Evolutionary conservation across 805 yeast species (phyloP), one percentile per base, ranked within the genome.

Genomic region (Schwanniomyces yamadae): DNA sequence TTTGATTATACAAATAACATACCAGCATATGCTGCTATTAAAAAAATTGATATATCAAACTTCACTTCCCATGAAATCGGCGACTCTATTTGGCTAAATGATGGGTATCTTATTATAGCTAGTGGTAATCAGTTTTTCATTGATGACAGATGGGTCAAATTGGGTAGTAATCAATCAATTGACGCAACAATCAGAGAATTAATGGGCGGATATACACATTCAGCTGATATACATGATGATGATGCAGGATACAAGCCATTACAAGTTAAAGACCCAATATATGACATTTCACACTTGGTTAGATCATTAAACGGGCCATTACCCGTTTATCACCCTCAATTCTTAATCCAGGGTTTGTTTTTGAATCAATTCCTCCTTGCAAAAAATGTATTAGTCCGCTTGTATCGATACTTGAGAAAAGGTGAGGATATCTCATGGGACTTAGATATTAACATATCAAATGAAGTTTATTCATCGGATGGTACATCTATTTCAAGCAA

Each of bases 301-400:
- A 66, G 86, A 11, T 81, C 89, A 4, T 61, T 90, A 37, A 90
- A 90, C 61, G 97, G 97, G 21, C 93, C 95, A 0, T 57, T 91
- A 11, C 96, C 97, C 0, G 62, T 88, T 1, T 90, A 86, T 48
- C 97, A 91, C 52, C 98, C 98, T 0, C 96, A 89, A 56, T 73
- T 87, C 35, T 58, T 90, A 31, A 80, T 88, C 29, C 96, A 90
- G 55, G 65, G 81, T 4, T 55, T 90, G 13, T 80, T 83, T 48
- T 73, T 78, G 45, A 82, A 80, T 18, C 79, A 82, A 42, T 44
- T 74, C 10, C 61, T 63, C 8, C 51, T 78, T 2, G 90, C 79
- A 2, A 71, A 77, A 41, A 71, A 69, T 24, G 68, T 90, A 1
- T 50, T 91, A 13, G 61, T 75, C 9, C 59, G 67, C 15, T 59